Percentiles rank a stretch among this genome's conserved stretches.
phyloP scores from a whole-genome alignment of 2,329 filamentous ascomycete genomes.

The Pleurostoma richardsiae region DNA sequence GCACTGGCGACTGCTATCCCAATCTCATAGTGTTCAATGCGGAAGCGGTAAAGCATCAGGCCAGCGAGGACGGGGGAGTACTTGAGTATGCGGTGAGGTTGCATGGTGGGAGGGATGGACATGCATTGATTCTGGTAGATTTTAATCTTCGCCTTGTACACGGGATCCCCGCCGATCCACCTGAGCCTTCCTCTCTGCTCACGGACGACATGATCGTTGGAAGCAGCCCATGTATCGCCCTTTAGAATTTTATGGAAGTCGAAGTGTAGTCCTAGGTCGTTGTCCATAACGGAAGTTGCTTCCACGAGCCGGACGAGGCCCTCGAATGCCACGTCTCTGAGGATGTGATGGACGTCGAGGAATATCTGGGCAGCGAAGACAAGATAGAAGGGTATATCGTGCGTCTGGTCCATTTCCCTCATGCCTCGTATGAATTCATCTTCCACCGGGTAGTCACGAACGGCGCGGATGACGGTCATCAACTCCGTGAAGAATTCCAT shows the following conservation, averaged over 20 bases:
- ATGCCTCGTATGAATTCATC: no score
- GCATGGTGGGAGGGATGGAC: neutral
- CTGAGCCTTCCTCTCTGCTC: slow-evolving; percentile 13
- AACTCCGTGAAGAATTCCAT: no score
- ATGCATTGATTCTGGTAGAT: neutral
- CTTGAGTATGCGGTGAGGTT: slow-evolving; percentile 21
- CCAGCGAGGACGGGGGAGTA: slow-evolving; percentile 32
- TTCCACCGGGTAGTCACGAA: no score
- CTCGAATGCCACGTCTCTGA: no score
- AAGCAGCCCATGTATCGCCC: slow-evolving; percentile 19
- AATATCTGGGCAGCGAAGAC: no score
- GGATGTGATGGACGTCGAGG: no score
- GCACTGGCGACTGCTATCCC: slow-evolving; percentile 26
- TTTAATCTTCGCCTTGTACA: slow-evolving; percentile 10
- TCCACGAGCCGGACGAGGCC: no score
- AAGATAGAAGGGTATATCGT: no score
- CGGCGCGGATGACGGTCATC: no score
- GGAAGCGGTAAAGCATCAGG: slow-evolving; percentile 27
- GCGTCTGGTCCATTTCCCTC: no score
- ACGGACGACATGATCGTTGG: slow-evolving; percentile 17
- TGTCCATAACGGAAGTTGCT: no score
- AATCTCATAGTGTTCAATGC: slow-evolving; percentile 21
- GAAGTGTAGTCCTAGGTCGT: no score
- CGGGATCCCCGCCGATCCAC: slow-evolving; percentile 14
- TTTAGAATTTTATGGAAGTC: slow-evolving; percentile 12